These are phyloP conservation scores for Pleurotus eryngii DNA, from an alignment of 768 basidiomycete species.

Conservation along the genomic window DNA sequence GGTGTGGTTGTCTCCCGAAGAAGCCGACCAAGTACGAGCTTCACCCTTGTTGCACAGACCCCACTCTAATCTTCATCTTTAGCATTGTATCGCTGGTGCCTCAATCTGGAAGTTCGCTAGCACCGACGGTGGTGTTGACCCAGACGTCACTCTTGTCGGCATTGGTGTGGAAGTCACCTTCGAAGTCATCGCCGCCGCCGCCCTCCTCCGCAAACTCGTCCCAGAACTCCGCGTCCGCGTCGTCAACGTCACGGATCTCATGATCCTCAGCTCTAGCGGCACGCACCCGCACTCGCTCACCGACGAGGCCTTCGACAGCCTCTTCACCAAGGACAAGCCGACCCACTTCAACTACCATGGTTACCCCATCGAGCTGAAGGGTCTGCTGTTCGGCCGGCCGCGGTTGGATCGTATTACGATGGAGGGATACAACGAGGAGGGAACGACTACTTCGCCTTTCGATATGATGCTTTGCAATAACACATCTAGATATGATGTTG, in stretches of 20 bases:
- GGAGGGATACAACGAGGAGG: slow-evolving; percentile 67
- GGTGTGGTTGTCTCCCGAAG: slow-evolving; percentile 75
- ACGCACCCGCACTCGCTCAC: slow-evolving; percentile 74
- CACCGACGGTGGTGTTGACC: slow-evolving; percentile 64
- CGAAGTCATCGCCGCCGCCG: slow-evolving; percentile 85
- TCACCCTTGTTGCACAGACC: not conserved
- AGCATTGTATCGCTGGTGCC: slow-evolving; percentile 86
- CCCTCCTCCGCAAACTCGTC: slow-evolving; percentile 66
- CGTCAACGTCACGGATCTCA: slow-evolving; percentile 86
- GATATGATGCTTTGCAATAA: slow-evolving; percentile 77
- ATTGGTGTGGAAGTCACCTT: slow-evolving; percentile 87
- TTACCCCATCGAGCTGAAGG: slow-evolving; percentile 70
- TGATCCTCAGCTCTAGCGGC: slow-evolving; percentile 72
- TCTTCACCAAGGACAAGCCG: slow-evolving; percentile 70
- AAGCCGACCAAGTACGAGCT: slow-evolving; percentile 57
- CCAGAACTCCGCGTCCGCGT: slow-evolving; percentile 79
- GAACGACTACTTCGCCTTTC: slow-evolving; percentile 82
- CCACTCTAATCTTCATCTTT: slow-evolving; percentile 11
- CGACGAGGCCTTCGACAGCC: slow-evolving; percentile 55
- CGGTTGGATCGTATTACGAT: slow-evolving; percentile 48
- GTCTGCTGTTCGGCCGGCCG: slow-evolving; percentile 58
- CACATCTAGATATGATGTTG: slow-evolving; percentile 67
- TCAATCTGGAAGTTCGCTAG: slow-evolving; percentile 86
- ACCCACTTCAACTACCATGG: slow-evolving; percentile 86
- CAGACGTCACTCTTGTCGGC: slow-evolving; percentile 82